Conservation (phyloP, 108 stramenopile species). For the Cyclotella baltica region DNA sequence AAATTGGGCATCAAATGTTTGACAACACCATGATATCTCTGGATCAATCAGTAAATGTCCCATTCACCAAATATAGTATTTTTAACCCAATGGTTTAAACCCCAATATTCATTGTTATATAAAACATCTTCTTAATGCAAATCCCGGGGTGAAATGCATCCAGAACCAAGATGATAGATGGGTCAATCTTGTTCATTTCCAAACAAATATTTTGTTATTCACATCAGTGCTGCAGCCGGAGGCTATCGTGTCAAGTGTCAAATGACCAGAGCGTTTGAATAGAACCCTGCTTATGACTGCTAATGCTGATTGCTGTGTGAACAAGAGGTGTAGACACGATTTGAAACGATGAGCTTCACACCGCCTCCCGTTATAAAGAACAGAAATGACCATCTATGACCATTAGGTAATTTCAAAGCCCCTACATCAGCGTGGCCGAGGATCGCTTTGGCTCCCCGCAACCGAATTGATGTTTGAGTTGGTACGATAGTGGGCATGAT, state of each 20-base stretch:
- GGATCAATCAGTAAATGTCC: slow-evolving; percentile 79
- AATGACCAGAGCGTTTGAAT: slow-evolving; percentile 70
- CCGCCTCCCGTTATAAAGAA: no score
- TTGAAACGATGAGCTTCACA: no score
- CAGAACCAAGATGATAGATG: slow-evolving; percentile 56
- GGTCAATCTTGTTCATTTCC: slow-evolving; percentile 34
- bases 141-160: slow-evolving; percentile 75
- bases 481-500: no score
- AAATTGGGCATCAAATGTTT: slow-evolving; percentile 68
- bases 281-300: slow-evolving; percentile 90
- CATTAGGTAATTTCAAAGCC: no score
- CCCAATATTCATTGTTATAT: slow-evolving; percentile 94
- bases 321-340: slow-evolving; percentile 82
- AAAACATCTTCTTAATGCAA: slow-evolving; percentile 54
- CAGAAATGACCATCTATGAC: no score
- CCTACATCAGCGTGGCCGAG: no score
- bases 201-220: slow-evolving; percentile 29
- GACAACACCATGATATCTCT: slow-evolving; percentile 79
- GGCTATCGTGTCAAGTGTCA: slow-evolving; percentile 87
- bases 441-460: no score
- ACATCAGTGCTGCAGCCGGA: slow-evolving; percentile 67
- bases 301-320: slow-evolving; percentile 92
- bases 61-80: slow-evolving; percentile 60
- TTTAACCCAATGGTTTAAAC: slow-evolving; percentile 82
- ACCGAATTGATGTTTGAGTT: no score